Conservation (phyloP, 345 rosid genomes). For the Sisymbrium irio region DNA sequence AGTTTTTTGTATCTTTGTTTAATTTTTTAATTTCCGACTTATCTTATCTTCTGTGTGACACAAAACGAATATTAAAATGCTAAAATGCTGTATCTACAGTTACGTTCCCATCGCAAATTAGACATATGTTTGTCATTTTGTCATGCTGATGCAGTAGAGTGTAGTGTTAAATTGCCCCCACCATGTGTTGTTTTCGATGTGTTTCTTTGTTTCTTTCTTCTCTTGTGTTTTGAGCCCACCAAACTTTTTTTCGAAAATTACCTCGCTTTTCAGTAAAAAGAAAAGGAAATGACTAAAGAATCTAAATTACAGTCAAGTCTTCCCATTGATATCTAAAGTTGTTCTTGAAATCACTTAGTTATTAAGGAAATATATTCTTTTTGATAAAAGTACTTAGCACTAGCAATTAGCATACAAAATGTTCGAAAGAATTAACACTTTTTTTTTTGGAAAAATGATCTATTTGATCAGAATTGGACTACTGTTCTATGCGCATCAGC, state of each 20-base stretch:
- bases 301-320: background rate
- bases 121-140: slow-evolving; percentile 18
- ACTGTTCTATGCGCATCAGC: background rate
- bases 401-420: background rate
- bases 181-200: slow-evolving; percentile 24
- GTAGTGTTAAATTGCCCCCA: slow-evolving; percentile 20
- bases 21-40: background rate
- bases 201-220: slow-evolving; percentile 23
- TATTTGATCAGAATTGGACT: background rate
- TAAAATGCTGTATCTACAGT: background rate
- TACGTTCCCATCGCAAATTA: background rate
- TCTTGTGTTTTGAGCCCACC: slow-evolving; percentile 14
- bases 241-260: background rate
- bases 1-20: slow-evolving; percentile 17
- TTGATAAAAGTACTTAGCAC: background rate
- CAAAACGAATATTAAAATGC: background rate
- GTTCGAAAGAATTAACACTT: background rate
- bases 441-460: background rate
- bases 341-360: background rate
- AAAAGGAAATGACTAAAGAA: background rate
- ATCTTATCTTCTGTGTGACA: slow-evolving; percentile 12
- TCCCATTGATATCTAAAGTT: background rate
- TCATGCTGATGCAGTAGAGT: background rate
- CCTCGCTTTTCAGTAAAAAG: background rate
- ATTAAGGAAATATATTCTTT: background rate